Conservation (phyloP, 202 grass and related monocot species). For the Carex sylvatica region DNA sequence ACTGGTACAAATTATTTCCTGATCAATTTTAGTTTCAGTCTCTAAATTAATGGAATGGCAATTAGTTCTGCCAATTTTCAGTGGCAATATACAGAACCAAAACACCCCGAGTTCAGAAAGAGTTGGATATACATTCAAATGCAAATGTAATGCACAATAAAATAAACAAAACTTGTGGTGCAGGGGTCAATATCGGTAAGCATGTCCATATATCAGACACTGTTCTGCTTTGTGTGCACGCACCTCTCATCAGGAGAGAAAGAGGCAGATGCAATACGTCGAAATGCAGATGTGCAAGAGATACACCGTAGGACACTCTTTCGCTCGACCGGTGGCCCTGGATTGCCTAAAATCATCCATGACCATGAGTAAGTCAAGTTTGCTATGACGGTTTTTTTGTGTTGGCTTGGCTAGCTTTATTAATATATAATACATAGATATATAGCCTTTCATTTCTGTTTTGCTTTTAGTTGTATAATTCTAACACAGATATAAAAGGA, state of each 20-base stretch:
- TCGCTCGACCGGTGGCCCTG: constrained; percentile 22
- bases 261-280: constrained; percentile 46
- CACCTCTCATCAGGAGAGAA: constrained; percentile 80
- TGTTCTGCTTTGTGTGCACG: constrained; percentile 87
- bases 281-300: constrained; percentile 85
- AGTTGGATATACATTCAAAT: not conserved
- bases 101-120: not conserved
- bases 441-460: not conserved
- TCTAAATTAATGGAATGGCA: not conserved
- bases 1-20: not conserved
- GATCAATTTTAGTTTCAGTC: not conserved
- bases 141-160: not conserved
- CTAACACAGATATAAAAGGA: not conserved
- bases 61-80: not conserved
- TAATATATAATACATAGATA: not conserved
- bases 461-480: not conserved
- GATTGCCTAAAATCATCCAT: constrained; percentile 48
- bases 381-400: not conserved
- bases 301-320: constrained; percentile 74
- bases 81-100: not conserved
- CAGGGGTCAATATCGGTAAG: constrained; percentile 85
- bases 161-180: constrained; percentile 11
- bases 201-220: constrained; percentile 94
- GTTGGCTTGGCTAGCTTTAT: not conserved
- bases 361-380: constrained; percentile 66